Evolutionary conservation across 2,329 filamentous ascomycete genomes (phyloP), one percentile per base, ranked within the genome.

Genomic region (Exophiala bonariae): DNA sequence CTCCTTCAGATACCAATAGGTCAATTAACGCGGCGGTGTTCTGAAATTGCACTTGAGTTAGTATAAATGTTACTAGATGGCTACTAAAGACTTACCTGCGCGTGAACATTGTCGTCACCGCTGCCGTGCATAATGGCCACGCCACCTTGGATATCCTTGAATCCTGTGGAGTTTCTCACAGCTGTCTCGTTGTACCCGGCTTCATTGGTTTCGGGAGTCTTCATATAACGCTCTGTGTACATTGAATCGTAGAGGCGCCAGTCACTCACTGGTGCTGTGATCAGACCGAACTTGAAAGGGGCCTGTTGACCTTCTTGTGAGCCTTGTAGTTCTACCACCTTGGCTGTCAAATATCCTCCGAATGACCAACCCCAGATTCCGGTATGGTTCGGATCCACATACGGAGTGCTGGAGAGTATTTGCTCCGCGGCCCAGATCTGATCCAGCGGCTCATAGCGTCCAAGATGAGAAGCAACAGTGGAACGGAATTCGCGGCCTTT

Each of bases 161-260:
- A 87, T 0, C 84, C 83, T 0, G 70, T 69, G 0, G 73, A 63
- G 3, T 80, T 72, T 48, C 76, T 74, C 2, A 87, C 80, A 0
- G 82, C 81, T 0, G 79, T 80, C 41, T 72, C 70, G 47, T 77
- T 76, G 66, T 87, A 87, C 22, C 82, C 83, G 0, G 65, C 77
- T 0, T 66, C 67, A 59, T 87, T 87, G 32, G 68, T 65, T 3
- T 69, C 66, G 1, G 76, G 72, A 1, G 73, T 79, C 66, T 86
- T 85, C 83, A 87, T 87, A 68, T 85, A 87, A 9, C 84, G 77
- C 64, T 87, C 84, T 0, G 84, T 86, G 63, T 86, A 87, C 72
- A 87, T 79, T 45, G 75, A 78, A 63, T 87, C 83, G 64, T 87
- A 87, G 68, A 87, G 81, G 1, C 82, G 76, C 81, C 82, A 87